Evolutionary conservation across 2,329 filamentous ascomycete genomes (phyloP).

Genomic region (Cytospora chrysosperma): DNA sequence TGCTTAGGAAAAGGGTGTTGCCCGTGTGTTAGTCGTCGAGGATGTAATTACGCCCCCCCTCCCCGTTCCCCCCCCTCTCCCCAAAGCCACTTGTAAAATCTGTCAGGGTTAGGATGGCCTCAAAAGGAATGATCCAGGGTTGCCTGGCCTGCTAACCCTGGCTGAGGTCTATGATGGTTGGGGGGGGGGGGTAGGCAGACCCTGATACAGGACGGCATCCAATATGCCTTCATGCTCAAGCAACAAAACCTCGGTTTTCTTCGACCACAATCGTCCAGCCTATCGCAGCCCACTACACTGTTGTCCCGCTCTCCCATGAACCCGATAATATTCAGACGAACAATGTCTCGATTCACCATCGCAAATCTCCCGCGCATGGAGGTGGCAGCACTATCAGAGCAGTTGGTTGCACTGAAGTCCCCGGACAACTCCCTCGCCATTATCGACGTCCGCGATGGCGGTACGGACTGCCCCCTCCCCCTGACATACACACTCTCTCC

Average conservation of each 20-base stretch:
- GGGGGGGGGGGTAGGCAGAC: too few relatives aligned
- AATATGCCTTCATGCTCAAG: background rate
- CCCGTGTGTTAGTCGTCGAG: too few relatives aligned
- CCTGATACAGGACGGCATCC: background rate
- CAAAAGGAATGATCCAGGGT: too few relatives aligned
- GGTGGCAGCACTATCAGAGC: constrained; percentile 64
- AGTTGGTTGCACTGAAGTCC: constrained; percentile 55
- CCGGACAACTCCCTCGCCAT: constrained; percentile 59
- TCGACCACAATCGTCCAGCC: background rate
- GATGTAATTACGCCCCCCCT: too few relatives aligned
- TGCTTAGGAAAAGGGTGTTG: too few relatives aligned
- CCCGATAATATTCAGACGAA: constrained; percentile 8
- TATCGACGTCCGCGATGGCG: constrained; percentile 85
- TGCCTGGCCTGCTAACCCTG: too few relatives aligned
- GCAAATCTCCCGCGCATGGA: constrained; percentile 65
- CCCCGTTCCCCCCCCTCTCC: too few relatives aligned
- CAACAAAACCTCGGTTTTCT: background rate
- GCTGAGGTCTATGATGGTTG: too few relatives aligned
- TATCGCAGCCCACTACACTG: background rate
- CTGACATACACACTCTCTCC: background rate
- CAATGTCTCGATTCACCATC: constrained; percentile 39
- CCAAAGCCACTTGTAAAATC: too few relatives aligned
- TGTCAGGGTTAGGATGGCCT: too few relatives aligned
- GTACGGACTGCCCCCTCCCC: constrained; percentile 40
- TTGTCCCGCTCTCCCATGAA: constrained; percentile 12